These are phyloP conservation scores for Phylloporus gajari DNA, from an alignment of 1,284 basidiomycete genomes.

Conservation along the genomic window DNA sequence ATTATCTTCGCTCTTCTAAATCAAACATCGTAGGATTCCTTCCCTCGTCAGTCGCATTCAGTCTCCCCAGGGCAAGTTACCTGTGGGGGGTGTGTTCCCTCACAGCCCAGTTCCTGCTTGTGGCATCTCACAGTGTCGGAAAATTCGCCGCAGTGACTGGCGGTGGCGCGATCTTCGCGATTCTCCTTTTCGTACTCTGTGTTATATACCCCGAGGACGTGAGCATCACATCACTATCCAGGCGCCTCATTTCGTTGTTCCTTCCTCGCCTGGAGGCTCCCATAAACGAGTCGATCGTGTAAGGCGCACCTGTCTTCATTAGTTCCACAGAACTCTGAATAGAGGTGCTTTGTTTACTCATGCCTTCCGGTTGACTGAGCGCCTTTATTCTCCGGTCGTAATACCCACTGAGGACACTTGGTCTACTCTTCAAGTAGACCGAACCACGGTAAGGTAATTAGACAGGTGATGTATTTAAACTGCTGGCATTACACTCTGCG, in stretches of 20 bases:
- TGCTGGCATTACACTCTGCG: too few relatives aligned
- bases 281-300: constrained; percentile 28
- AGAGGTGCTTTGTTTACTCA: constrained; percentile 26
- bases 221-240: constrained; percentile 4
- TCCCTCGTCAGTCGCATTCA: constrained; percentile 37
- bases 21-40: constrained; percentile 36
- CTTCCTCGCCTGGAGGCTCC: constrained; percentile 15
- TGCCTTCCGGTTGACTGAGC: neutral
- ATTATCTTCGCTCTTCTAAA: constrained; percentile 37
- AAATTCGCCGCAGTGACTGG: constrained; percentile 25
- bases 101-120: constrained; percentile 34
- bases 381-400: too few relatives aligned
- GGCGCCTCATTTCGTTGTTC: constrained; percentile 14
- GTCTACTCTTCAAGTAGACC: too few relatives aligned
- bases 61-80: constrained; percentile 40
- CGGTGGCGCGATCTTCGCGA: constrained; percentile 13
- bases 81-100: constrained; percentile 41
- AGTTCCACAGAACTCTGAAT: constrained; percentile 11
- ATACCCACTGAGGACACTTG: too few relatives aligned
- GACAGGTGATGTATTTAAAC: too few relatives aligned
- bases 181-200: constrained; percentile 31
- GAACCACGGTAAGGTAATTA: too few relatives aligned
- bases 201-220: constrained; percentile 33
- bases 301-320: constrained; percentile 17
- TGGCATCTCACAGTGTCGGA: constrained; percentile 24